These are phyloP conservation scores for Amanita muscaria DNA, from an alignment of 768 basidiomycete species.

Conservation along the genomic window DNA sequence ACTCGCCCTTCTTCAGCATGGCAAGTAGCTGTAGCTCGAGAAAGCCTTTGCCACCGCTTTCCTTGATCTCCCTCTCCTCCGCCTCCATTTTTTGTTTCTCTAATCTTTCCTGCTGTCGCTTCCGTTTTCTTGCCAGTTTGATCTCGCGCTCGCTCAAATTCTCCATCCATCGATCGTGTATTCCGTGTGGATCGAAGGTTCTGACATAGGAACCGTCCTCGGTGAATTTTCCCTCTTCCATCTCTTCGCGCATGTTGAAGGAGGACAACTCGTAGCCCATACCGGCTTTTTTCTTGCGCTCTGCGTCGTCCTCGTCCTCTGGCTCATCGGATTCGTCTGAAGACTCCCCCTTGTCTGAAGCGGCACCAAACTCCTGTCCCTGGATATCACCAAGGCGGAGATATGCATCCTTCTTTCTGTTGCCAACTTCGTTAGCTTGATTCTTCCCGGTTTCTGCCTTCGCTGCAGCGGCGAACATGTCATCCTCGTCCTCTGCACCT, in stretches of 20 bases:
- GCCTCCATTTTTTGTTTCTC: slow-evolving; percentile 61
- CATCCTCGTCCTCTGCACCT: slow-evolving; percentile 59
- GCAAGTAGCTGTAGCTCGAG: slow-evolving; percentile 61
- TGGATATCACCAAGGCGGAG: slow-evolving; percentile 91
- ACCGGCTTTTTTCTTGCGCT: slow-evolving; percentile 63
- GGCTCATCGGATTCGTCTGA: slow-evolving; percentile 37
- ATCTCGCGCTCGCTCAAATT: slow-evolving; percentile 79
- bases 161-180: slow-evolving; percentile 97
- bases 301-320: slow-evolving; percentile 75
- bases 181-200: slow-evolving; percentile 80
- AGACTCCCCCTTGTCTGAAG: slow-evolving; percentile 29
- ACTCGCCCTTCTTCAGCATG: slow-evolving; percentile 83
- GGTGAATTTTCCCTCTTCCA: slow-evolving; percentile 96
- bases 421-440: slow-evolving; percentile 23
- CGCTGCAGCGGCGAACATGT: slow-evolving; percentile 71
- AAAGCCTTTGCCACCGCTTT: slow-evolving; percentile 55
- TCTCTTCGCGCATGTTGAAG: slow-evolving; percentile 99
- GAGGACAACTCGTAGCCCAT: slow-evolving; percentile 94
- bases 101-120: slow-evolving; percentile 64
- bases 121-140: slow-evolving; percentile 66
- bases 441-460: slow-evolving; percentile 36
- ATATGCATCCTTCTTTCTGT: slow-evolving; percentile 54
- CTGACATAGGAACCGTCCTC: slow-evolving; percentile 87
- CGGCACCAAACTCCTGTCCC: slow-evolving; percentile 81
- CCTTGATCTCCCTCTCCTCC: slow-evolving; percentile 66